Percentiles rank a stretch among this genome's conserved stretches.
Conservation (phyloP, 257 asterid species). For the Oldenlandia corymbosa region DNA sequence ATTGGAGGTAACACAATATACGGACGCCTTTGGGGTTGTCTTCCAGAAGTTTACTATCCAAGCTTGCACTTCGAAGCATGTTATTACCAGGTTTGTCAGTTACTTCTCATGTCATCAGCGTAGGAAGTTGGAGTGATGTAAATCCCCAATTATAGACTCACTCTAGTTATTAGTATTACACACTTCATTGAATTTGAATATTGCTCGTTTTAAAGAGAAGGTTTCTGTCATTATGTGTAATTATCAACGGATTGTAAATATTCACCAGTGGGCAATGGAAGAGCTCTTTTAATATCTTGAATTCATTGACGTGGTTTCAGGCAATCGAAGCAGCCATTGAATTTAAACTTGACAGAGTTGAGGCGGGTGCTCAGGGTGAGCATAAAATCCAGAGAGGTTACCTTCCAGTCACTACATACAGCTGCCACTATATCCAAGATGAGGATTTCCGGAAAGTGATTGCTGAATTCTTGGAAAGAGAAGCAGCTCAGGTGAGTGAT, state of each 20-base stretch:
- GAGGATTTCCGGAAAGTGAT: constrained; percentile 64
- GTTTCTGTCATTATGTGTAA: background rate
- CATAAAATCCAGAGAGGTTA: constrained; percentile 97
- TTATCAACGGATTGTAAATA: background rate
- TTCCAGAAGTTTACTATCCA: constrained; percentile 75
- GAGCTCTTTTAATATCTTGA: background rate
- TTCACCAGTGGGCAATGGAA: no score
- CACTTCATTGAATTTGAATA: background rate
- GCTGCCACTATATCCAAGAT: constrained; percentile 76
- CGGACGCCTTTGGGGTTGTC: constrained; percentile 99
- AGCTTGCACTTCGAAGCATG: constrained; percentile 95
- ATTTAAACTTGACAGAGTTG: constrained; percentile 68
- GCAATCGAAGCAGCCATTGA: constrained; percentile 98
- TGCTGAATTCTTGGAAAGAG: constrained; percentile 71
- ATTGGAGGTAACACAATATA: constrained; percentile 87
- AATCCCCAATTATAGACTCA: no score
- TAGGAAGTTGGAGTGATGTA: no score
- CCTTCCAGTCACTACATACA: constrained; percentile 78
- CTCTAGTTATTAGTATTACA: background rate
- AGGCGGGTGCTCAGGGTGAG: constrained; percentile 99
- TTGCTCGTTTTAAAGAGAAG: background rate
- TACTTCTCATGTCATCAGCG: no score
- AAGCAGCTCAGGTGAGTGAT: constrained; percentile 85
- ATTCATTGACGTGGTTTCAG: constrained; percentile 30
- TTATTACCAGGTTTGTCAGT: constrained; percentile 72